Base-by-base conservation (phyloP, 768 basidiomycete genomes). In the Leccinum obscurum region DNA sequence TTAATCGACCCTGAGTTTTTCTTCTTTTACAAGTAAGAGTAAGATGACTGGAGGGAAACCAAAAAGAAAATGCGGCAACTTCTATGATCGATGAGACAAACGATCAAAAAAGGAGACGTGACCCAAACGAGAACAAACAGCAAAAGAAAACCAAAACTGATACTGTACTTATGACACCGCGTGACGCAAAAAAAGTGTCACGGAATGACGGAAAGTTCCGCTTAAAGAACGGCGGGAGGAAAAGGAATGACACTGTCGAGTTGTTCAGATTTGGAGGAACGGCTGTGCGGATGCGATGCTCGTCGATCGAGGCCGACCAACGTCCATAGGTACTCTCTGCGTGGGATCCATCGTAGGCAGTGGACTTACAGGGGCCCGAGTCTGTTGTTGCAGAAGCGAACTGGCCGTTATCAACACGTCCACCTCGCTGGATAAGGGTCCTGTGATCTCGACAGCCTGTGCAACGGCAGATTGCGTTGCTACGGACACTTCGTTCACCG, bases 381-480 rank as follows among this genome's bases (percentile, higher is more conserved):
- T 75, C 58, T 81, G 79, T 54, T 81, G 80, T 60, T 80, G 79
- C 28, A 82, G 77, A 55, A 84, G 75, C 49, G 80, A 77, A 62
- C 76, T 80, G 44, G 90, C 89, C 3, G 89, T 86, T 67, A 89
- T 85, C 67, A 92, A 80, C 64, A 92, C 89, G 66, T 92, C 90
- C 55, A 93, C 87, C 67, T 91, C 91, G 56, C 85, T 90, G 37
- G 89, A 88, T 46, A 82, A 73, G 15, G 85, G 83, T 32, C 89
- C 89, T 44, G 85, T 85, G 70, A 87, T 84, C 68, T 88, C 88
- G 41, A 93, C 90, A 41, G 92, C 92, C 69, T 87, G 84, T 35
- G 90, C 92, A 61, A 93, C 90, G 20, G 90, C 92, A 15, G 87
- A 83, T 68, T 91, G 87, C 26, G 92, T 83, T 52, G 82, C 83